Evolutionary conservation across 2,329 filamentous ascomycete genomes (phyloP), one percentile per base, ranked within the genome.

Genomic region (Colletotrichum sublineola): DNA sequence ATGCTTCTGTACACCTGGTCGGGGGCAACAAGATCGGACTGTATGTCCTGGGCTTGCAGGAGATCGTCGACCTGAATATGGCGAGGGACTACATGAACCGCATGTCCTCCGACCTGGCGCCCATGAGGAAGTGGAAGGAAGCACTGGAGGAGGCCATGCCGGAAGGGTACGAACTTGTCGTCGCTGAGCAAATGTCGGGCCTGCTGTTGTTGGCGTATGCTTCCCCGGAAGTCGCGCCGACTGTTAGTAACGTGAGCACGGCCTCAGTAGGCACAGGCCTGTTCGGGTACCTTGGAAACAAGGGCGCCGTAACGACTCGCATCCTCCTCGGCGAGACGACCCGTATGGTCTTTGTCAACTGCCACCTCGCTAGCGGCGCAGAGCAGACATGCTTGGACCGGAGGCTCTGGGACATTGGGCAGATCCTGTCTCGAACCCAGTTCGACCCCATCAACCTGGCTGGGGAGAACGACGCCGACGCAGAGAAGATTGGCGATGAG

Each of bases 281-380:
- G 55, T 89, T 97, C 82, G 96, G 96, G 0, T 97, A 97, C 78
- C 92, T 98, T 85, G 96, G 96, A 12, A 99, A 99, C 81, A 99
- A 99, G 80, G 96, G 96, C 1, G 96, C 94, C 5, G 92, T 97
- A 0, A 90, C 92, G 3, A 93, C 93, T 5, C 89, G 96, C 29
- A 85, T 99, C 5, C 86, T 99, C 0, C 84, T 99, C 0, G 96
- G 96, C 2, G 96, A 98, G 80, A 95, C 95, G 0, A 98, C 96
- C 0, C 89, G 93, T 40, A 84, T 99, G 67, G 92, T 96, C 33
- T 98, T 99, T 80, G 86, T 98, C 75, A 97, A 99, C 81, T 94
- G 90, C 68, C 96, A 99, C 83, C 86, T 99, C 33, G 93, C 95
- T 74, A 97, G 96, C 65, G 96, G 96, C 38, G 89, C 91, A 9